Base-by-base conservation (phyloP, 2,329 filamentous ascomycete genomes). In the Pyrenochaeta sp. region DNA sequence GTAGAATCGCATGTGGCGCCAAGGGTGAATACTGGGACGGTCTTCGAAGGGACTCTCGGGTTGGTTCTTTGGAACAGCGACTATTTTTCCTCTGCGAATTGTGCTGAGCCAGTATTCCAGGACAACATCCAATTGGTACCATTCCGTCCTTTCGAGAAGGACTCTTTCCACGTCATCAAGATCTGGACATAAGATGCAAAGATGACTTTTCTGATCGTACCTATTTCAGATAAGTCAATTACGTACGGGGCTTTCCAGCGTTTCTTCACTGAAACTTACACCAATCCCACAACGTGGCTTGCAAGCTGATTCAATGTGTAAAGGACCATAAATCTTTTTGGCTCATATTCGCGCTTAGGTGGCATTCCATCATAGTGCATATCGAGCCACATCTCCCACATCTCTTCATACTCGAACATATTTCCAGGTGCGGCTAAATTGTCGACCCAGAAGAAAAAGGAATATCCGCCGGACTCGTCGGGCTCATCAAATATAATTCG, bases 91-190 rank as follows among this genome's bases (percentile, higher is more conserved):
- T 19, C 15, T 54, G 10, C 47, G 48, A 12, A 64, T 61, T 49
- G 59, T 66, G 42, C 59, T 54, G 12, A 62, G 56, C 61, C 61
- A 66, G n/a, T 58, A 58, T 40, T 57, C 50, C 19, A 66, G 42
- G 12, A 62, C 50, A 12, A 42, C 47, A 28, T 66, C 61, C 2
- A 66, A 45, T 4, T 57, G 59, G 32, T 59, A 58, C 59, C 64
- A 64, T 57, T 48, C 22, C 39, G 44, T 52, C 24, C 44, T 51
- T 39, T 44, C 30, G 30, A 39, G 37, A 19, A 42, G 28, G 44
- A 49, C 36, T n/a, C 36, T 50, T 15, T 56, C 47, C 10, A 44
- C 37, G 37, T 56, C 53, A 13, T 56, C 53, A 8, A 56, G 40
- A 39, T 48, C 51, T 12, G 43, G 40, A 48, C 51, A 54, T 43